These are phyloP conservation scores for Marchantia polymorpha DNA, from an alignment of 225 moss, liverwort and hornwort genomes.

Conservation along the genomic window DNA sequence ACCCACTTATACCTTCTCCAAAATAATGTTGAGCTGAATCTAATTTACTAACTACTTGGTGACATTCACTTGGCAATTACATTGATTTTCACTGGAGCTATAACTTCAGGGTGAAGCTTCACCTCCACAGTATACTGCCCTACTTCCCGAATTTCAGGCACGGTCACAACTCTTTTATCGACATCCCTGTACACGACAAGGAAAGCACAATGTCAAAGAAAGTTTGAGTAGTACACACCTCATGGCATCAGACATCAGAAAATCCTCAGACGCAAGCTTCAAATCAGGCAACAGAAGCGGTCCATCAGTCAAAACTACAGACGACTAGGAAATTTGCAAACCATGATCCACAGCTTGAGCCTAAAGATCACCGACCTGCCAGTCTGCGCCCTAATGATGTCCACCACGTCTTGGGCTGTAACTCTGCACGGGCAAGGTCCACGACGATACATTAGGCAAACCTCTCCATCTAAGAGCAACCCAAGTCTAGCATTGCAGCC, in stretches of 20 bases:
- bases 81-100: conserved; percentile 82
- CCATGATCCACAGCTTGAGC: not conserved
- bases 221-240: not conserved
- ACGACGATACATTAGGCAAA: not conserved
- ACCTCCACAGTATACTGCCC: conserved; percentile 85
- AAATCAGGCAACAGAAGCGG: not conserved
- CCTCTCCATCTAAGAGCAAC: too few relatives aligned
- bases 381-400: conserved; percentile 78
- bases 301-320: not conserved
- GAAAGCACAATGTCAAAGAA: not conserved
- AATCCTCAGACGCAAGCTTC: not conserved
- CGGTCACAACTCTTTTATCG: conserved; percentile 85
- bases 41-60: conserved; percentile 11
- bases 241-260: not conserved
- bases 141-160: conserved; percentile 88
- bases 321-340: not conserved
- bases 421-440: conserved; percentile 35
- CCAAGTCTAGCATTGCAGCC: too few relatives aligned
- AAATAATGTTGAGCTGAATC: conserved; percentile 22
- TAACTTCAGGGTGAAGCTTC: conserved; percentile 82
- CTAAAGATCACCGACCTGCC: conserved; percentile 33
- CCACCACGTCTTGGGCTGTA: conserved; percentile 86
- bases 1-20: not conserved
- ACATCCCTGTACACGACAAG: conserved; percentile 49
- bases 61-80: conserved; percentile 73